Evolutionary conservation across 371 early-diverging fungal genomes (phyloP).

Genomic region (Apophysomyces ossiformis): DNA sequence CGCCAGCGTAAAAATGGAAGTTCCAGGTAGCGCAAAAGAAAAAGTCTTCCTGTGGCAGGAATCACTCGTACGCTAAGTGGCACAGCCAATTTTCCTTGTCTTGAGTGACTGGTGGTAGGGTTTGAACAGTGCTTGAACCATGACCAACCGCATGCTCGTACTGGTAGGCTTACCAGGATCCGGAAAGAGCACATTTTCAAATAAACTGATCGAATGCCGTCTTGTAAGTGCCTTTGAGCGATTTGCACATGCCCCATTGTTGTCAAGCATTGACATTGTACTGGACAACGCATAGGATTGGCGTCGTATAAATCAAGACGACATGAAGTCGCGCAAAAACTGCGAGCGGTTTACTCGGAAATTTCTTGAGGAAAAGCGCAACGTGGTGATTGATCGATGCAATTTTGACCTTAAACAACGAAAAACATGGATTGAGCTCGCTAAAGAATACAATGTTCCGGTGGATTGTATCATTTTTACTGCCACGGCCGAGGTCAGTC

Average conservation of each 20-base stretch:
- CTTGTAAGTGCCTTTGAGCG: slow-evolving; percentile 13
- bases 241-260: no score
- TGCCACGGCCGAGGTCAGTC: slow-evolving; percentile 49
- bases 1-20: no score
- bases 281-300: slow-evolving; percentile 20
- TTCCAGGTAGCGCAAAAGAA: no score
- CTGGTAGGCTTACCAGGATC: slow-evolving; percentile 74
- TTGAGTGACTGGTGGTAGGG: no score
- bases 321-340: slow-evolving; percentile 64
- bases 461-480: slow-evolving; percentile 77
- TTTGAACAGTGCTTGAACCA: background rate
- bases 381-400: slow-evolving; percentile 77
- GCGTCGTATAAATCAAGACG: slow-evolving; percentile 70
- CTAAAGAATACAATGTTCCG: slow-evolving; percentile 56
- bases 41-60: no score
- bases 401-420: slow-evolving; percentile 80
- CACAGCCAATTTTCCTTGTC: no score
- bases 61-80: no score
- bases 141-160: slow-evolving; percentile 52
- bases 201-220: slow-evolving; percentile 35
- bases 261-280: background rate
- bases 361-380: slow-evolving; percentile 51
- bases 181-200: slow-evolving; percentile 72
- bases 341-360: slow-evolving; percentile 56
- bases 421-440: slow-evolving; percentile 72